Evolutionary conservation across 1,284 basidiomycete genomes (phyloP).

Genomic region (Gomphus bonarii): DNA sequence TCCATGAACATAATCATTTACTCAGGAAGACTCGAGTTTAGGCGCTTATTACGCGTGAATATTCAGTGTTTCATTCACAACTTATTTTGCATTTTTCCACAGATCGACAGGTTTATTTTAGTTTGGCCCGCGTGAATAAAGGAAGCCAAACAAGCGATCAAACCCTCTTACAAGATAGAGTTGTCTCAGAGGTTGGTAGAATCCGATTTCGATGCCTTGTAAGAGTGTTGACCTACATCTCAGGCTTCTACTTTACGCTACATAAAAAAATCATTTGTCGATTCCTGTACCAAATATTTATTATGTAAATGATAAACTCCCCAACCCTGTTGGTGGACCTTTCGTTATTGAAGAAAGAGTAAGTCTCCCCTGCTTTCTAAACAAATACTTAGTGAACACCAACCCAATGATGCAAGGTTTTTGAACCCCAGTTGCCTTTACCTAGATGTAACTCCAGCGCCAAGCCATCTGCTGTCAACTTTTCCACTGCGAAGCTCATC

Average conservation of each 20-base stretch:
- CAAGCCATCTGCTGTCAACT: not conserved
- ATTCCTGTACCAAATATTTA: not conserved
- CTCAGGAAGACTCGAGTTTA: too few relatives aligned
- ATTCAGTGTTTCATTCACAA: not conserved
- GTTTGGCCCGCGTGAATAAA: not conserved
- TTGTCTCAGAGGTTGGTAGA: not conserved
- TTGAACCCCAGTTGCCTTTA: not conserved
- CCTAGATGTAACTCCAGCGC: not conserved
- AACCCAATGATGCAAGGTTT: not conserved
- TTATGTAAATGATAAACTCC: not conserved
- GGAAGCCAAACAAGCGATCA: not conserved
- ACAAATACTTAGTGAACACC: not conserved
- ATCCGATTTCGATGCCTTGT: not conserved
- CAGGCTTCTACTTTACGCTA: not conserved
- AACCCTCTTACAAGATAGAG: not conserved
- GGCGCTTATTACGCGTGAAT: too few relatives aligned
- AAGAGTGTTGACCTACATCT: not conserved
- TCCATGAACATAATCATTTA: too few relatives aligned
- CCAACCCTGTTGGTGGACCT: not conserved
- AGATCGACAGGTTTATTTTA: not conserved
- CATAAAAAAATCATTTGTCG: not conserved
- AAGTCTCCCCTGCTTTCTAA: not conserved
- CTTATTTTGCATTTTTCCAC: not conserved
- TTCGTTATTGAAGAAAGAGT: constrained; percentile 3
- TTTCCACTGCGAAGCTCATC: not conserved